Base-by-base conservation (phyloP, 768 basidiomycete genomes). In the Pleurotus sapidus region DNA sequence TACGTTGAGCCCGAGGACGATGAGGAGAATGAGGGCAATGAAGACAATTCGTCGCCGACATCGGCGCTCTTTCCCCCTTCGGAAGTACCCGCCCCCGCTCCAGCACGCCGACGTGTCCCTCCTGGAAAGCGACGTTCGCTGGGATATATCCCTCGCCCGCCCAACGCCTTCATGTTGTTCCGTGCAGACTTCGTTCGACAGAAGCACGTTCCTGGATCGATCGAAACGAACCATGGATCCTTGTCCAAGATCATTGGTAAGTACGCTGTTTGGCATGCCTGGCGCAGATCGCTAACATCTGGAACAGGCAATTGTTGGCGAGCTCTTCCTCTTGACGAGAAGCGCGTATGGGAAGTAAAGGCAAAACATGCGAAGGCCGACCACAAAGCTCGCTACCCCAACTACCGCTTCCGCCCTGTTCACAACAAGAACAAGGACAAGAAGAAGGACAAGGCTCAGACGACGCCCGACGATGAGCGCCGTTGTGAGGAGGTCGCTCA, bases 161-260 rank as follows among this genome's bases (percentile, higher is more conserved):
- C 90, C 4, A 93, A 93, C 60, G 90, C 90, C 7, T 93, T 92
- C 76, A 93, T 93, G 77, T 80, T 93, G 62, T 93, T 92, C 77
- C 83, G 90, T 56, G 89, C 89, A 3, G 86, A 88, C 49, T 91
- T 91, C 71, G 88, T 91, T 60, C 79, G 87, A 64, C 86, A 82
- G 64, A 88, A 89, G 63, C 89, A 91, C 63, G 88, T 92, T 57
- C 86, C 89, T 1, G 86, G 87, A 15, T 84, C 82, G 18, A 87
- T 91, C 59, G 90, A 89, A 76, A 86, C 86, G 25, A 88, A 88
- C 64, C 88, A 89, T 70, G 84, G 85, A 59, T 86, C 84, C 24
- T 67, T 89, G 27, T 86, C 84, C 11, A 88, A 87, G 78, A 89
- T 90, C 62, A 82, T 89, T 71, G 73, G 84, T 87, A 58, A 60